Conservation (phyloP, 2,329 filamentous ascomycete species). For the Beauveria sp. region DNA sequence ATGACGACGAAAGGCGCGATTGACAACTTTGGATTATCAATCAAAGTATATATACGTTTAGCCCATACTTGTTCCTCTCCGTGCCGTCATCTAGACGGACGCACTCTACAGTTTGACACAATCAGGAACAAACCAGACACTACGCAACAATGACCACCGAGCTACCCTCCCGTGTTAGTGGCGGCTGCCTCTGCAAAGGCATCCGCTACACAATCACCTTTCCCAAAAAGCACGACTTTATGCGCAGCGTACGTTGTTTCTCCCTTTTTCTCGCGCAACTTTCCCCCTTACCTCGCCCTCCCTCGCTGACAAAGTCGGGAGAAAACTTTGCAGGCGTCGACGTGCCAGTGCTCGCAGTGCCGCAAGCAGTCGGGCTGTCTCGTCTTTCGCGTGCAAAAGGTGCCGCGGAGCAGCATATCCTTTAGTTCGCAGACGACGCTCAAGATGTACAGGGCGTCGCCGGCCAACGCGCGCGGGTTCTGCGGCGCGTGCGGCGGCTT, state of each 20-base stretch:
- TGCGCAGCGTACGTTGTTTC: conserved; percentile 20
- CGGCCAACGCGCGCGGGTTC: conserved; percentile 36
- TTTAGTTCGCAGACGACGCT: conserved; percentile 29
- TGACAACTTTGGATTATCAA: background rate
- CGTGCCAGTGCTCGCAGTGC: conserved; percentile 50
- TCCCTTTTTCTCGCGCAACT: accelerated
- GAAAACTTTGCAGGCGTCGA: conserved; percentile 27
- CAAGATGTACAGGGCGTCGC: conserved; percentile 32
- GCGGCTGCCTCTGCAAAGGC: conserved; percentile 44
- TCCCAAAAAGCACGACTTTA: conserved; percentile 37
- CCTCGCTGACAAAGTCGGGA: too few species aligned
- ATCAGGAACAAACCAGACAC: too few species aligned
- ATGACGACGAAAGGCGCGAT: conserved; percentile 10
- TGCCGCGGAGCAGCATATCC: conserved; percentile 27
- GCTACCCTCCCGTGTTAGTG: conserved; percentile 31
- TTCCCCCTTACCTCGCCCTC: background rate
- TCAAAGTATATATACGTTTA: background rate
- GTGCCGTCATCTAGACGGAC: too few species aligned
- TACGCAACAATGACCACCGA: background rate
- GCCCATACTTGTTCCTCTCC: background rate
- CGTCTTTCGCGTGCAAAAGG: conserved; percentile 32
- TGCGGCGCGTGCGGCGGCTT: conserved; percentile 42
- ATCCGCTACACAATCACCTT: conserved; percentile 43
- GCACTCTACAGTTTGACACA: too few species aligned
- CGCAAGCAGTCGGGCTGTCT: conserved; percentile 43